Percentiles rank a stretch among this genome's conserved stretches.
These are phyloP conservation scores for Pichia ethanolica DNA, from an alignment of 805 yeast species.

Conservation along the genomic window DNA sequence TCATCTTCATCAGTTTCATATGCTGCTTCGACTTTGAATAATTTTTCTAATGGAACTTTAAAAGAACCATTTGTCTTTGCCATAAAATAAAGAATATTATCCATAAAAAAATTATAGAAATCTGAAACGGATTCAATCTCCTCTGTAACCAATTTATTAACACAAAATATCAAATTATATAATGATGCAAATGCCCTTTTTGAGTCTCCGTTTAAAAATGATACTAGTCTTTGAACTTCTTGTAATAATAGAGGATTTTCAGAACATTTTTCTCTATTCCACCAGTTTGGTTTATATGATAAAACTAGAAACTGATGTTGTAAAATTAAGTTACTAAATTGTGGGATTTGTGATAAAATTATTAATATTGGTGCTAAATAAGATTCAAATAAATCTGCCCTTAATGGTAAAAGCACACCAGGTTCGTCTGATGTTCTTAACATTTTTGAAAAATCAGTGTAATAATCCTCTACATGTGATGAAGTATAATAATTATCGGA, in stretches of 20 bases:
- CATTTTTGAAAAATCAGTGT: conserved; percentile 26
- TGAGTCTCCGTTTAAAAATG: conserved; percentile 30
- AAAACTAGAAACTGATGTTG: conserved; percentile 27
- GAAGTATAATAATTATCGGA: background rate
- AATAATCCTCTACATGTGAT: conserved; percentile 16
- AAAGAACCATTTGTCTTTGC: conserved; percentile 11
- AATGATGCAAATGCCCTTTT: conserved; percentile 33
- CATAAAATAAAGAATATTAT: conserved; percentile 16
- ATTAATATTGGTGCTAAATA: conserved; percentile 36
- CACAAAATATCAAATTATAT: conserved; percentile 24
- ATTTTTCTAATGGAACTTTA: conserved; percentile 9
- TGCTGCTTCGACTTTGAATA: conserved; percentile 12
- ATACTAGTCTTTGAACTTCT: conserved; percentile 34
- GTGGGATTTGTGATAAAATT: conserved; percentile 32
- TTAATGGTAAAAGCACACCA: conserved; percentile 30
- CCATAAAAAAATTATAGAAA: conserved; percentile 19
- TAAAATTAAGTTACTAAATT: conserved; percentile 27
- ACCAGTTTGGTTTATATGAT: conserved; percentile 35
- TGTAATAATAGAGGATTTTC: conserved; percentile 23
- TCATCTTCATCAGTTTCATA: background rate
- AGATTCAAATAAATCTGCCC: conserved; percentile 29
- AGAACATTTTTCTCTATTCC: conserved; percentile 26
- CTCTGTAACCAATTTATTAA: conserved; percentile 22
- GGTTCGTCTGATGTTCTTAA: conserved; percentile 19
- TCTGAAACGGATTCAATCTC: conserved; percentile 25